Percentiles rank a stretch among this genome's conserved stretches.
Conservation (phyloP, 352 stramenopile genomes). For the Phytophthora nicotianae region DNA sequence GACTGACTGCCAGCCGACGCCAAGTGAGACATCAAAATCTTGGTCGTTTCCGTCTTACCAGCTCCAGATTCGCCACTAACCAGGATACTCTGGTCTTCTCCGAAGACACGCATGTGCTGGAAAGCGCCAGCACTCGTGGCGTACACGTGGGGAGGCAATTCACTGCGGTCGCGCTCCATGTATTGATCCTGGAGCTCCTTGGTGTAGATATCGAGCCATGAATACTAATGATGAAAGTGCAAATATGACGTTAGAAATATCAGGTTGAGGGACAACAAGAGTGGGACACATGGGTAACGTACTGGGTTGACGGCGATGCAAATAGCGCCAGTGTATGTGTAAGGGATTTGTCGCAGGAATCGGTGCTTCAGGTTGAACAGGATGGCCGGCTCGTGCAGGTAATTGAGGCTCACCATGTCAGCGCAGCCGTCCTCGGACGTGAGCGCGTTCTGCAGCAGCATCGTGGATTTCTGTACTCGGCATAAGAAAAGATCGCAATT, state of each 20-base stretch:
- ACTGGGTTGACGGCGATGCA: constrained; percentile 97
- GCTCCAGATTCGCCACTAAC: constrained; percentile 91
- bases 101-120: constrained; percentile 85
- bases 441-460: constrained; percentile 79
- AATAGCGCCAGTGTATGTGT: constrained; percentile 97
- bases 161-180: constrained; percentile 64
- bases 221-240: constrained; percentile 72
- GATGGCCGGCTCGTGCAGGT: constrained; percentile 92
- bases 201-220: constrained; percentile 91
- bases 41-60: constrained; percentile 96
- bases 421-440: constrained; percentile 61
- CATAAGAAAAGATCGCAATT: constrained; percentile 11
- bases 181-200: constrained; percentile 83
- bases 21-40: constrained; percentile 97
- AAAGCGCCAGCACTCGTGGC: constrained; percentile 77
- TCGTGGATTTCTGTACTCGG: constrained; percentile 63
- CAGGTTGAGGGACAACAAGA: constrained; percentile 7
- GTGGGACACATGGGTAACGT: constrained; percentile 39
- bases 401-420: constrained; percentile 90
- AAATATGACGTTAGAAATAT: constrained; percentile 7
- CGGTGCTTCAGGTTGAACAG: constrained; percentile 92
- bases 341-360: constrained; percentile 91
- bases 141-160: constrained; percentile 85
- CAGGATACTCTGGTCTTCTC: constrained; percentile 83
- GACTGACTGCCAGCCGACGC: constrained; percentile 59